These are phyloP conservation scores for Farysia itapuensis DNA, from an alignment of 1,284 basidiomycete genomes.

Conservation along the genomic window DNA sequence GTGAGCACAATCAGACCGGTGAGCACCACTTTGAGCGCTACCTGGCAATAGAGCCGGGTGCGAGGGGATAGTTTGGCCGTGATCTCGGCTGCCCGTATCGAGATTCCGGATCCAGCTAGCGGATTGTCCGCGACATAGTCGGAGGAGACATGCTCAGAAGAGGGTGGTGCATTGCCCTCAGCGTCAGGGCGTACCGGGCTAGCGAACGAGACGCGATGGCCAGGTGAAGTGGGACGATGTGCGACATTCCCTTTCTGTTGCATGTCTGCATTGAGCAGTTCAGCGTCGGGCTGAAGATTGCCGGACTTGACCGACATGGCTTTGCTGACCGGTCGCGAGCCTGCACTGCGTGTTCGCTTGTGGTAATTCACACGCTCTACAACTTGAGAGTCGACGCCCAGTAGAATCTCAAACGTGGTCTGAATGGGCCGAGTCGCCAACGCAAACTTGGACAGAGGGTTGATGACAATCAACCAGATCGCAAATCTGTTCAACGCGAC, in stretches of 20 bases:
- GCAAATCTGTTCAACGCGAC: slow-evolving; percentile 72
- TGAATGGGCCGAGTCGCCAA: slow-evolving; percentile 73
- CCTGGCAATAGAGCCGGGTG: slow-evolving; percentile 6
- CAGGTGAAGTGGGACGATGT: slow-evolving; percentile 7
- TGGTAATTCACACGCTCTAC: slow-evolving; percentile 6
- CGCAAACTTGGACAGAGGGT: slow-evolving; percentile 76
- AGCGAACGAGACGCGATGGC: slow-evolving; percentile 25
- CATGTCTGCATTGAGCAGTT: background rate
- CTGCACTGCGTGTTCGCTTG: slow-evolving; percentile 8
- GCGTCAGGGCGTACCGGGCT: background rate
- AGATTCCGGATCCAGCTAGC: slow-evolving; percentile 32
- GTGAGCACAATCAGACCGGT: slow-evolving; percentile 42
- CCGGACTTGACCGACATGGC: background rate
- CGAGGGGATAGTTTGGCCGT: slow-evolving; percentile 7
- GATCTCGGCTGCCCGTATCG: slow-evolving; percentile 20
- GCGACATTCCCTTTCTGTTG: slow-evolving; percentile 3
- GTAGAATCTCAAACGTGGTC: slow-evolving; percentile 52
- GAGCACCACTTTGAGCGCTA: slow-evolving; percentile 32
- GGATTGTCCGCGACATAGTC: slow-evolving; percentile 15
- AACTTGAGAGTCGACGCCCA: slow-evolving; percentile 43
- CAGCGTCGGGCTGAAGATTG: background rate
- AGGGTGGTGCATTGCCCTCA: background rate
- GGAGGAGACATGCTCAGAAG: background rate
- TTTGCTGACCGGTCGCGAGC: slow-evolving; percentile 1
- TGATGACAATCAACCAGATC: slow-evolving; percentile 86